phyloP scores from a whole-genome alignment of 306 rosid species.

The Glycine tomentella region DNA sequence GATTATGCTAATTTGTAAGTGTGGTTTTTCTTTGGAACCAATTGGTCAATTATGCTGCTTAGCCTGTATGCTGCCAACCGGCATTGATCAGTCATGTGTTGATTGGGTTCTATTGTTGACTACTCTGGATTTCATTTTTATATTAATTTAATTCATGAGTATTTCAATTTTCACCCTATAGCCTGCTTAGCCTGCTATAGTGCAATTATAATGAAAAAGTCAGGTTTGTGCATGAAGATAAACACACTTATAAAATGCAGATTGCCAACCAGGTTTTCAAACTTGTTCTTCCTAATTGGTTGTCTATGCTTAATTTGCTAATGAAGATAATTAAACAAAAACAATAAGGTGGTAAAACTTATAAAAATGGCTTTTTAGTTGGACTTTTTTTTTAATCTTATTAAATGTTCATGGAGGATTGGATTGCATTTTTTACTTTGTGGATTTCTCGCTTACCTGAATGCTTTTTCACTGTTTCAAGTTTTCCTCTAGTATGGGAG shows the following conservation, averaged over 20 bases:
- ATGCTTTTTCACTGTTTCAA: not conserved
- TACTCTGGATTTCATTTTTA: constrained; percentile 31
- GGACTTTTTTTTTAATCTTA: not conserved
- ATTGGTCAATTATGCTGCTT: too few relatives aligned
- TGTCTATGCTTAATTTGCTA: too few relatives aligned
- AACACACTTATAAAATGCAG: too few relatives aligned
- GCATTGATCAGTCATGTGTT: not conserved
- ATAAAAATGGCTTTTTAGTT: not conserved
- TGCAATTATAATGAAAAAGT: not conserved
- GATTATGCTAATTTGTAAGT: constrained; percentile 21
- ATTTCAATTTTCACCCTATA: constrained; percentile 16
- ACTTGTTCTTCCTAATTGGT: too few relatives aligned
- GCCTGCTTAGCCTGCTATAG: not conserved
- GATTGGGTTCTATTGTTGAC: too few relatives aligned
- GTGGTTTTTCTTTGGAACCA: constrained; percentile 15
- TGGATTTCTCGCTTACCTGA: not conserved
- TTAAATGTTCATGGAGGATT: constrained; percentile 21
- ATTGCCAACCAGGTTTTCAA: too few relatives aligned
- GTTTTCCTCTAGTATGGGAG: constrained; percentile 6
- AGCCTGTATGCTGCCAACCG: too few relatives aligned
- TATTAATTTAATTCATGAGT: not conserved
- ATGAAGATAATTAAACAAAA: too few relatives aligned
- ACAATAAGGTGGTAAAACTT: not conserved
- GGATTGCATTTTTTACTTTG: not conserved
- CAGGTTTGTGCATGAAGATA: too few relatives aligned